Evolutionary conservation across 192 early-diverging fungal species (phyloP), one percentile per base, ranked within the genome.

Genomic region (Entomortierella parvispora): DNA sequence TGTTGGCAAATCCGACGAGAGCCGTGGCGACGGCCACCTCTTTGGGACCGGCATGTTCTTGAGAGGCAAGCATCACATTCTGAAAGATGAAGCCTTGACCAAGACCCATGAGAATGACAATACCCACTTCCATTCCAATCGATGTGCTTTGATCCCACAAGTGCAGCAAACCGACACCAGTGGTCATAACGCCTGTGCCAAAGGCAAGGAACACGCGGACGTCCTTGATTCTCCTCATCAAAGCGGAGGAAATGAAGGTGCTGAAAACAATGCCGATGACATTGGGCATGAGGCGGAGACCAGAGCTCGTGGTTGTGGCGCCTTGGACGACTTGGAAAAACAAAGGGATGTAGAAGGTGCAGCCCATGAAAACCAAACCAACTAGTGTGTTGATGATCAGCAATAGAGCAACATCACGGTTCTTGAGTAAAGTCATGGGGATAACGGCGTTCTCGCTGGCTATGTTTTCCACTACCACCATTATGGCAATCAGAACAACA

Each of bases 241-340:
- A 20, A 83, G 48, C 29, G 83, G 81, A 40, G 90, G 83, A 81
- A 0, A 42, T 3, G 22, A 95, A 84, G 26, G 86, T 87, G 23
- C 87, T 75, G 20, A 93, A 23, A 15, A 93, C 88, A 17, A 89
- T 78, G n/a, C 89, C 90, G 12, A 90, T 48, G 11, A 93, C 83
- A 25, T 88, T 85, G 3, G 94, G 92, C 56, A 97, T 81, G 57
- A 88, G 68, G 14, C 88, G 80, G n/a, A 94, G 50, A 20, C 95
- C 95, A 4, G 93, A 86, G 8, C 80, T 69, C 4, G 92, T 94
- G 1, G 94, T 90, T 18, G 83, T 74, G 29, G 90, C 86, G 25
- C 86, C 90, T 37, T 88, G 78, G 22, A 95, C 91, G 44, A 95
- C 80, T 72, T 95, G 89, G 71, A 96, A 93, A 81, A 90, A 96